Evolutionary conservation across 2,329 filamentous ascomycete genomes (phyloP).

Genomic region (Aureobasidium uvarum): DNA sequence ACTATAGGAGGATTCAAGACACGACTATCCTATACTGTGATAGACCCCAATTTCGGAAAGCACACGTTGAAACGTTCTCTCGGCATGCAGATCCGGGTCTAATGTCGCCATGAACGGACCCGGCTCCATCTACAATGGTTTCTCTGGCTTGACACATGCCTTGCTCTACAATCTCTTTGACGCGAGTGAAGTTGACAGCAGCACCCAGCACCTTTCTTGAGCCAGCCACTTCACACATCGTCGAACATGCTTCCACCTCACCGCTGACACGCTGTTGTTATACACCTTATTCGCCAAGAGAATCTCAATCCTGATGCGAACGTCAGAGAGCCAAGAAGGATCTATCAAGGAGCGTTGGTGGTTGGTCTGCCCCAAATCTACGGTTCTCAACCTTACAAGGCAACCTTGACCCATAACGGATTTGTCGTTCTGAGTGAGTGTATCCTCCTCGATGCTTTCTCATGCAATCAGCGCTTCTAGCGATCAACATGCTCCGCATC

Average conservation of each 20-base stretch:
- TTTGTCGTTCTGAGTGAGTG: not conserved
- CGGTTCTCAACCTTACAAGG: not conserved
- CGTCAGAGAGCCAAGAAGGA: not conserved
- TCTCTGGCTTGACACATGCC: not conserved
- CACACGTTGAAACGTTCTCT: not conserved
- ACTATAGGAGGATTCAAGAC: constrained; percentile 5
- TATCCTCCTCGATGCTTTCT: not conserved
- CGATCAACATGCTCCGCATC: not conserved
- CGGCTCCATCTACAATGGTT: not conserved
- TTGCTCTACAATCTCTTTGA: not conserved
- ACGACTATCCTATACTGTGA: not conserved
- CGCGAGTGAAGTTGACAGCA: not conserved
- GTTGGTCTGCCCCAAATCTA: not conserved
- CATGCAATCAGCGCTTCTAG: not conserved
- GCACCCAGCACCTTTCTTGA: not conserved
- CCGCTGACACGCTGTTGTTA: not conserved
- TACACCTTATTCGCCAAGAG: not conserved
- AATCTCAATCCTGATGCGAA: not conserved
- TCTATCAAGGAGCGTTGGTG: not conserved
- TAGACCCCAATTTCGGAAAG: not conserved
- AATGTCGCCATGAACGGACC: not conserved
- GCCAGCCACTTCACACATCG: not conserved
- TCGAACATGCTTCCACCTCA: not conserved
- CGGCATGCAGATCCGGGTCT: not conserved
- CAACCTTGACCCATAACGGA: not conserved